Conservation (phyloP, 768 basidiomycete species). For the Rhizopogon vinicolor region DNA sequence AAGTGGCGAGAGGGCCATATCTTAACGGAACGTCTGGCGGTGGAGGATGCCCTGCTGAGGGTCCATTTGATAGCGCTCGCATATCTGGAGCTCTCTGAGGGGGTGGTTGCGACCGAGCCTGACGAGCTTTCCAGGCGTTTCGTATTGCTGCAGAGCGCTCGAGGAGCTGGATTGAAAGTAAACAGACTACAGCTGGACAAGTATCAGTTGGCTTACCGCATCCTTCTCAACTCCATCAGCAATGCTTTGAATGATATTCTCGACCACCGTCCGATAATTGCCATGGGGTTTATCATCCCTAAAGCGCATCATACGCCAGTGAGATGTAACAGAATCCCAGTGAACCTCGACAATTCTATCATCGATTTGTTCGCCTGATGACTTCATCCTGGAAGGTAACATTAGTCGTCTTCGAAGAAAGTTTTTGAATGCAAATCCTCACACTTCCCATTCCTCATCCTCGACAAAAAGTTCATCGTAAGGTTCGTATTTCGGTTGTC, state of each 20-base stretch:
- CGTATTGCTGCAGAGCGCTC: constrained; percentile 60
- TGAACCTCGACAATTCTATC: constrained; percentile 93
- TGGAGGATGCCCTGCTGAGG: constrained; percentile 14
- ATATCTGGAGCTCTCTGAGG: not conserved
- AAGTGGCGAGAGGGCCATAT: constrained; percentile 62
- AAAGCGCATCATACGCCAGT: constrained; percentile 92
- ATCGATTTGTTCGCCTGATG: constrained; percentile 80
- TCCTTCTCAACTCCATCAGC: constrained; percentile 92
- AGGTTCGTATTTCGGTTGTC: constrained; percentile 62
- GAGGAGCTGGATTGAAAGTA: constrained; percentile 49
- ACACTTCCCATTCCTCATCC: constrained; percentile 94
- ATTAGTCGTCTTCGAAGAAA: not conserved
- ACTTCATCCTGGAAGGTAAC: constrained; percentile 62
- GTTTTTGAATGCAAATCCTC: constrained; percentile 25
- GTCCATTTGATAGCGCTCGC: constrained; percentile 13
- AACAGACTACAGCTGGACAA: constrained; percentile 8
- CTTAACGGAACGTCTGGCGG: constrained; percentile 21
- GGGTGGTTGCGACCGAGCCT: constrained; percentile 32
- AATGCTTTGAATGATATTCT: constrained; percentile 88
- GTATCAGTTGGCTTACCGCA: constrained; percentile 44
- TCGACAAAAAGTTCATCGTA: constrained; percentile 84
- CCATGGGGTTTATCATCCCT: constrained; percentile 92
- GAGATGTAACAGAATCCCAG: constrained; percentile 66
- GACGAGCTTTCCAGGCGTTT: constrained; percentile 70
- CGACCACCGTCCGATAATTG: constrained; percentile 81